phyloP scores from a whole-genome alignment of 495 filamentous ascomycete species.

The Aspergillus diversus region DNA sequence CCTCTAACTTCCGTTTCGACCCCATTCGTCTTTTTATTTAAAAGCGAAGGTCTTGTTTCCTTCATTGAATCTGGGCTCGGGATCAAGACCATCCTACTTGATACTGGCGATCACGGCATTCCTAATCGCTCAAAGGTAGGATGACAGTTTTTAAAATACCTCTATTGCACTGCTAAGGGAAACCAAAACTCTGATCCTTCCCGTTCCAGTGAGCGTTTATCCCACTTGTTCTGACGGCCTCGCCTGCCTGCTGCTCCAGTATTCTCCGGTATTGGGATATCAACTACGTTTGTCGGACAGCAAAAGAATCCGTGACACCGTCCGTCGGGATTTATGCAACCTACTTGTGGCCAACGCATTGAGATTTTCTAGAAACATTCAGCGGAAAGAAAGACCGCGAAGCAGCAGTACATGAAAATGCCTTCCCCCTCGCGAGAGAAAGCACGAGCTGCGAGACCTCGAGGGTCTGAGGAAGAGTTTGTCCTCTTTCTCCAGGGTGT shows the following conservation, averaged over 20 bases:
- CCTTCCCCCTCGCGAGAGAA: conserved; percentile 39
- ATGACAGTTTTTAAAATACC: too few relatives aligned
- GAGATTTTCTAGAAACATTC: conserved; percentile 4
- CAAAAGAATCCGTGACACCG: conserved; percentile 5
- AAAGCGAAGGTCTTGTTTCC: too few relatives aligned
- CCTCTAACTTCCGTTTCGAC: too few relatives aligned
- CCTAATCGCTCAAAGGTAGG: too few relatives aligned
- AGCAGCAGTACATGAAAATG: conserved; percentile 27
- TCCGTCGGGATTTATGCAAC: background rate
- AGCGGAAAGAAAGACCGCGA: background rate
- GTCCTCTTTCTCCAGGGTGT: conserved; percentile 53
- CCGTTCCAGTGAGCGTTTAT: background rate
- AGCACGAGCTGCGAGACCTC: conserved; percentile 33
- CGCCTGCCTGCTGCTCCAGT: conserved; percentile 2
- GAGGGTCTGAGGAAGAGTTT: conserved; percentile 49
- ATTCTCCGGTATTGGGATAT: conserved; percentile 10
- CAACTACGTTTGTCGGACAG: conserved; percentile 6
- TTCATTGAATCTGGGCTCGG: too few relatives aligned
- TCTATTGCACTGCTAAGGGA: too few relatives aligned
- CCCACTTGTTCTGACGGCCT: background rate
- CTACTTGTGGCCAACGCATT: conserved; percentile 3
- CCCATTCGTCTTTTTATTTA: too few relatives aligned
- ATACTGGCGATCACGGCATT: too few relatives aligned
- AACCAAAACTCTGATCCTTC: background rate
- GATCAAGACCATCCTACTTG: too few relatives aligned